Evolutionary conservation across 495 filamentous ascomycete genomes (phyloP), one percentile per base, ranked within the genome.

Genomic region (Xylaria bambusicola): DNA sequence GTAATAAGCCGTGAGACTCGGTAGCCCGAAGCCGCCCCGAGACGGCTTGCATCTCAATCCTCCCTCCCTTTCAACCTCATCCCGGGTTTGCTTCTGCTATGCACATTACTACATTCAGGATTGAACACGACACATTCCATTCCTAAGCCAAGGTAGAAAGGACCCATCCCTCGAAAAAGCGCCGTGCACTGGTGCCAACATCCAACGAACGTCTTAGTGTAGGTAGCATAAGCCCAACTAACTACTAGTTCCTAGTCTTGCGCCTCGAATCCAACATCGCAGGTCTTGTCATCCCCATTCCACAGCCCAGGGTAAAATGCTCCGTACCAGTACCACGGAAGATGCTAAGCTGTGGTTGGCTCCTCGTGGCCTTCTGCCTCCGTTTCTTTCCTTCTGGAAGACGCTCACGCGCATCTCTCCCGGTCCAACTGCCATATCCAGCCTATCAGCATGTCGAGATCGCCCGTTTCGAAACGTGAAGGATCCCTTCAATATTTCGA

Each of bases 381-480:
- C 41, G 52, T 54, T 42, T 44, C 40, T 44, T 23, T 31, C 15
- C 36, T 44, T 52, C 50, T 52, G 33, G 50, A 52, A 52, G 50
- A 6, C 23, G n/a, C 6, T 2, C 0, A 1, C 23, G 21, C 2
- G 31, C 15, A 3, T 31, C 26, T 40, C 35, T 20, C 7, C 8
- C n/a, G n/a, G 2, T 17, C 35, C 36, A 20, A 29, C 15, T 33
- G 23, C 24, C 23, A 31, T 13, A 10, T n/a, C 26, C 26, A 38
- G 38, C 52, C 52, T 54, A 54, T 54, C 38, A 53, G 18, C 33
- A 53, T 24, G 23, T 35, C 35, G 38, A 18, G 52, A 54, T 54
- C 36, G 24, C 17, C 51, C 17, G 51, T 54, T 54, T 54, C 52
- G 52, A 54, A 54, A 54, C 52, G 21, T 44, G 38, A 29, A 38